Base-by-base conservation (phyloP, 1,284 basidiomycete genomes). In the Boletus semigastroideus region DNA sequence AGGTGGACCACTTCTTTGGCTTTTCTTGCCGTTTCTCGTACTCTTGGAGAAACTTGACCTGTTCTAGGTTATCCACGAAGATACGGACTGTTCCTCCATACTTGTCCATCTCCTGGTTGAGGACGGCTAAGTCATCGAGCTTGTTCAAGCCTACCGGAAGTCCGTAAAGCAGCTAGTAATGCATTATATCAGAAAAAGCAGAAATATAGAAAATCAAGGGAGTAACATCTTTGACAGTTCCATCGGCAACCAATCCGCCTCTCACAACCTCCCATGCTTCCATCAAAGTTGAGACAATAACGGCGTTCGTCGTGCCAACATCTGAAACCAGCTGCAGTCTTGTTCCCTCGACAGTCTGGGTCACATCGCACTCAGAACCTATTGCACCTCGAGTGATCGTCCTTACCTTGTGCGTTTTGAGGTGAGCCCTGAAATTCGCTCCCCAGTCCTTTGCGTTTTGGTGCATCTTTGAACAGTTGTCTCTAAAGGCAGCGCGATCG, bases 361-460 rank as follows among this genome's bases (percentile, higher is more conserved):
- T 16, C 16, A 44, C 37, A 33, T n/a, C 22, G 44, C 41, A 56
- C 33, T 61, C 50, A 57, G 49, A 42, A 40, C 34, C 30, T 20
- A 17, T 20, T 40, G 25, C 34, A 42, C 40, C 7, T 43, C 19
- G 20, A 9, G 28, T 30, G 31, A n/a, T 13, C 37, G 25, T 56
- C 41, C 37, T 28, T 55, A 84, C 84, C 76, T 87, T 92, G 73
- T 90, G 87, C 12, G 90, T 91, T 71, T 94, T 94, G 48, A 94
- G 76, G 67, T 94, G 92, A 7, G 85, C 87, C 46, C 92, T 76
- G 66, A 94, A 94, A 13, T 64, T 72, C 27, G 87, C 83, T 7
- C 84, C 85, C 76, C 85, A 84, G 40, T 76, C 72, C 49, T 75
- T 74, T 3, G 86, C 81, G 47, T 80, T 84, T 42, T 74, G 64